Conservation (phyloP, 768 basidiomycete genomes). For the Termitomyces sp. region DNA sequence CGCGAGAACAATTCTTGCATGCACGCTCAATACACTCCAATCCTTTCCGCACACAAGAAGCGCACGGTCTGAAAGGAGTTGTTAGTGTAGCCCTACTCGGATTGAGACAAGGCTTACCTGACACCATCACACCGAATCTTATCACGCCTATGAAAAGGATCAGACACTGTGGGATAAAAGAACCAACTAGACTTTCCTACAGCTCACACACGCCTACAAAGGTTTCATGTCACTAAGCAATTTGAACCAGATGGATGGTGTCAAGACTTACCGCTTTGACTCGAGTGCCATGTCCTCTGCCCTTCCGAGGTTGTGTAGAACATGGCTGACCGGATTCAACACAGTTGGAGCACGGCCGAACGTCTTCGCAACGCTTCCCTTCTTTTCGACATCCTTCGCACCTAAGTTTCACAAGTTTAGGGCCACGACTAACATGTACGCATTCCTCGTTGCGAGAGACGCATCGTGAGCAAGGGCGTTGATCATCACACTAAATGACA, state of each 20-base stretch:
- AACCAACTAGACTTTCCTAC: conserved; percentile 40
- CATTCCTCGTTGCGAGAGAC: conserved; percentile 51
- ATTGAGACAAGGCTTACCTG: conserved; percentile 30
- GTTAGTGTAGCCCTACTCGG: background rate
- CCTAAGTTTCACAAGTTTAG: conserved; percentile 55
- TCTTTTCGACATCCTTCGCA: conserved; percentile 56
- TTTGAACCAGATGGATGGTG: conserved; percentile 2
- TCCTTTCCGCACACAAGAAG: conserved; percentile 45
- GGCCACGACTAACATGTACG: conserved; percentile 50
- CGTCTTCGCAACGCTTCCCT: conserved; percentile 58
- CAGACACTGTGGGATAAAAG: conserved; percentile 7
- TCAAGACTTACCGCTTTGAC: conserved; percentile 50
- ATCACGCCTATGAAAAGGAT: conserved; percentile 39
- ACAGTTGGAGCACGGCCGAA: conserved; percentile 52
- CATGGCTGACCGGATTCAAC: conserved; percentile 44
- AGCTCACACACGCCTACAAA: conserved; percentile 52
- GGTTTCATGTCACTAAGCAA: conserved; percentile 10
- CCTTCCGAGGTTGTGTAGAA: conserved; percentile 45
- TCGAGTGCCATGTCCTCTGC: conserved; percentile 54
- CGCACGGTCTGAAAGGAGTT: conserved; percentile 38
- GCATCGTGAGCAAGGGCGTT: conserved; percentile 60
- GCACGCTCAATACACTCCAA: conserved; percentile 49
- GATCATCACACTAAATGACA: conserved; percentile 50
- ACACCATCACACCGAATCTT: conserved; percentile 61
- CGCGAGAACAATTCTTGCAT: conserved; percentile 40